phyloP scores from a whole-genome alignment of 352 stramenopile genomes.

The Pythium volutum region DNA sequence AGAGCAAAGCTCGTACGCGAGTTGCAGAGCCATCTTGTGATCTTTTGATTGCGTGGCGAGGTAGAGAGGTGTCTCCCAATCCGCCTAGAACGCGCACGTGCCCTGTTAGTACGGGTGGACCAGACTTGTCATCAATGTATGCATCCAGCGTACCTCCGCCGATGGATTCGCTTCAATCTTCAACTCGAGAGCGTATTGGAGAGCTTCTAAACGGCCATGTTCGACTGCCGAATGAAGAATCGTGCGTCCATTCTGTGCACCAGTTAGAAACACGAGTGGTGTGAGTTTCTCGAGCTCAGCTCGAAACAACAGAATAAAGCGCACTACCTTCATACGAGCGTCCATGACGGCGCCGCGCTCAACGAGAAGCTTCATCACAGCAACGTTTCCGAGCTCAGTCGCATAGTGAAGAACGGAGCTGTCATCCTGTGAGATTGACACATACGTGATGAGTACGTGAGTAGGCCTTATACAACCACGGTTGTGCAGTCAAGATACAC shows the following conservation, averaged over 20 bases:
- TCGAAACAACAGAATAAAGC: too few relatives aligned
- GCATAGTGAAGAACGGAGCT: too few relatives aligned
- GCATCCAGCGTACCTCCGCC: not conserved
- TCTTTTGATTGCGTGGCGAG: not conserved
- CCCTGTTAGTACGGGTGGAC: not conserved
- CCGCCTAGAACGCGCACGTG: not conserved
- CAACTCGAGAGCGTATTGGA: not conserved
- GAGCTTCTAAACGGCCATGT: not conserved
- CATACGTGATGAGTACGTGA: too few relatives aligned
- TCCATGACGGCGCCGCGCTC: too few relatives aligned
- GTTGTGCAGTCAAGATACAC: too few relatives aligned
- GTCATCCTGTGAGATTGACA: too few relatives aligned
- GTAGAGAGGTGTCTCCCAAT: slow-evolving; percentile 2
- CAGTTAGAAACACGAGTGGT: not conserved
- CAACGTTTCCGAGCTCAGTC: too few relatives aligned
- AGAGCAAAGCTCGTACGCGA: not conserved
- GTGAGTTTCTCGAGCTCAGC: too few relatives aligned
- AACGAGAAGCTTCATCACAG: too few relatives aligned
- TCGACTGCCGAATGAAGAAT: not conserved
- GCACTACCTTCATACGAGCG: too few relatives aligned
- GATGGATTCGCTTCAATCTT: not conserved
- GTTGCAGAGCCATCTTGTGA: not conserved
- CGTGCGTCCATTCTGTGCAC: not conserved
- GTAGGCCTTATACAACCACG: too few relatives aligned
- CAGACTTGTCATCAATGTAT: too few relatives aligned